These are phyloP conservation scores for Podila epicladia DNA, from an alignment of 192 early-diverging fungal genomes.

Conservation along the genomic window DNA sequence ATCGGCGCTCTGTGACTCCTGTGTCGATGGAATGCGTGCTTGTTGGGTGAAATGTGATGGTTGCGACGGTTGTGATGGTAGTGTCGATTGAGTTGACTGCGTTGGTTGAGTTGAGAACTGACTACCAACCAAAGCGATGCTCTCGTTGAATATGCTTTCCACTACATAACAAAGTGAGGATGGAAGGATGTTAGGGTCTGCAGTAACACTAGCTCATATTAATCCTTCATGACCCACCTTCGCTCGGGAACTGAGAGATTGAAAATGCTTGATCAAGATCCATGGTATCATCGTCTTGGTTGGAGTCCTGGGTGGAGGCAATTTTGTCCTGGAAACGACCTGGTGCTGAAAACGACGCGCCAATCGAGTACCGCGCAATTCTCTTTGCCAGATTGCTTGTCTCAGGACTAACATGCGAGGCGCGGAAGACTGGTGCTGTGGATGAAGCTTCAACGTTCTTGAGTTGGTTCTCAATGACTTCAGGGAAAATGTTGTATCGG, in stretches of 20 bases:
- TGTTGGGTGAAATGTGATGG: background rate
- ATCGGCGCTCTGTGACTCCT: background rate
- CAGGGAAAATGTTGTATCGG: constrained; percentile 36
- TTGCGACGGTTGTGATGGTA: background rate
- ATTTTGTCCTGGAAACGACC: constrained; percentile 5
- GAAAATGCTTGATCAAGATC: background rate
- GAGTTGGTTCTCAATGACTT: constrained; percentile 29
- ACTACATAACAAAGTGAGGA: background rate
- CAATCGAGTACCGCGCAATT: constrained; percentile 30
- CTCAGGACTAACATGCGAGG: constrained; percentile 38
- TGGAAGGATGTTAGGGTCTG: background rate
- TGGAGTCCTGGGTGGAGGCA: constrained; percentile 2
- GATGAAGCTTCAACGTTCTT: constrained; percentile 25
- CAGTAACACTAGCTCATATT: background rate
- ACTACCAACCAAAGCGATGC: background rate
- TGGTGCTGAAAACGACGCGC: constrained; percentile 9
- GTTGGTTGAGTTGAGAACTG: background rate
- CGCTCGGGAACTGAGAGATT: background rate
- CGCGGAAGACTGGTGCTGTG: constrained; percentile 17
- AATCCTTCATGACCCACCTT: background rate
- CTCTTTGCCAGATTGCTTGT: constrained; percentile 38
- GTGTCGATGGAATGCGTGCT: background rate
- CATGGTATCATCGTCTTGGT: constrained; percentile 3
- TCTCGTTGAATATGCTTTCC: background rate
- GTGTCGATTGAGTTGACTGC: background rate